Evolutionary conservation across 257 asterid genomes (phyloP), one percentile per base, ranked within the genome.

Genomic region (Craterostigma plantagineum): DNA sequence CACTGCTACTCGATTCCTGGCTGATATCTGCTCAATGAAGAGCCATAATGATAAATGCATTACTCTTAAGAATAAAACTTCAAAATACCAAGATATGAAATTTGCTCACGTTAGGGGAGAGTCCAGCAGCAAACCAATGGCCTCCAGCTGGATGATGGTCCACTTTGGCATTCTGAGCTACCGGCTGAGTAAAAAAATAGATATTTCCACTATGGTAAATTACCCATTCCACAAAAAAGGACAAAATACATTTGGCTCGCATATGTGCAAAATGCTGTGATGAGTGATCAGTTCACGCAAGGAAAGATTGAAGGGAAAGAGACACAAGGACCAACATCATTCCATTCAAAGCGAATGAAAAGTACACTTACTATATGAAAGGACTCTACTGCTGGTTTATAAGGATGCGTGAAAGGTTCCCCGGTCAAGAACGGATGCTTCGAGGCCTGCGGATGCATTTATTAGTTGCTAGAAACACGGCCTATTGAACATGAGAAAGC

Each of bases 71-170:
- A 33, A 40, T 10, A 44, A 34, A 54, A 23, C 30, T 23, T 23
- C 30, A n/a, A n/a, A n/a, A n/a, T n/a, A n/a, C n/a, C n/a, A n/a
- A n/a, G n/a, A n/a, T 37, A 35, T 45, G 54, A 55, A 13, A 51
- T 18, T 46, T 59, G 55, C 99, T 90, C 75, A 83, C 95, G 60
- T 79, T 90, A 55, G 99, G 99, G 43, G 99, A 90, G 54, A 90
- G 92, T 58, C 99, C 95, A 45, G 95, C 95, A 17, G 94, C 94
- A 53, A 90, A 90, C 99, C 99, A 90, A 64, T 90, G 95, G 11
- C 99, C 99, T 58, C 84, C 94, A 46, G 94, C 93, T 41, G 99
- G 99, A 71, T 90, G 79, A 63, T 90, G 95, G 61, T 79, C 78
- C 50, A 90, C 99, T 66, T 73, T 90, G 54, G 69, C 67, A 65